These are phyloP conservation scores for Benincasa hispida DNA, from an alignment of 306 rosid species.

Conservation along the genomic window DNA sequence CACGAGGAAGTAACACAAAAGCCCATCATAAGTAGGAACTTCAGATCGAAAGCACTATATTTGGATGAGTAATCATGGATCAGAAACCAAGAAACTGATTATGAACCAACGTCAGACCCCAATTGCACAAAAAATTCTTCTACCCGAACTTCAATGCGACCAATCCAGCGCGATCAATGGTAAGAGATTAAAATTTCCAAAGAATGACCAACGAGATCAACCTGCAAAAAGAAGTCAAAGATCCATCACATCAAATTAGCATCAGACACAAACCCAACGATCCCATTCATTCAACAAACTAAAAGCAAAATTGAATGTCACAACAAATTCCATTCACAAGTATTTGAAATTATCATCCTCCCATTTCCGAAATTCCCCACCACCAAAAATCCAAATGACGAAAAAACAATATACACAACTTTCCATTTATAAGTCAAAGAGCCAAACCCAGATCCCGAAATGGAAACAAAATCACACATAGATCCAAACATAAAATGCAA, in stretches of 20 bases:
- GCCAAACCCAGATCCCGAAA: slow-evolving; percentile 26
- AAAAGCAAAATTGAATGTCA: slow-evolving; percentile 7
- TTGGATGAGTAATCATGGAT: slow-evolving; percentile 14
- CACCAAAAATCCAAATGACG: slow-evolving; percentile 11
- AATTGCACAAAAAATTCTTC: not conserved
- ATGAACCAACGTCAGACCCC: not conserved
- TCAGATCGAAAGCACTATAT: slow-evolving; percentile 9
- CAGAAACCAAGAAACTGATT: slow-evolving; percentile 8
- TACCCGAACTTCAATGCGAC: not conserved
- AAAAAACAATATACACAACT: slow-evolving; percentile 2
- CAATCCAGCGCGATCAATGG: slow-evolving; percentile 6
- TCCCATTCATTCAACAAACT: not conserved
- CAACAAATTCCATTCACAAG: slow-evolving; percentile 10
- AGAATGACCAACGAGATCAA: slow-evolving; percentile 18
- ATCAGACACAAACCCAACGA: not conserved
- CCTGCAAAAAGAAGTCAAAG: slow-evolving; percentile 29
- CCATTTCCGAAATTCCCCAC: slow-evolving; percentile 9
- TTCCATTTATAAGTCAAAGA: slow-evolving; percentile 1
- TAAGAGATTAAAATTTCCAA: slow-evolving; percentile 15
- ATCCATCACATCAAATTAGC: slow-evolving; percentile 24
- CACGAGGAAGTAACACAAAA: not conserved
- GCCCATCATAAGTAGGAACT: slow-evolving; percentile 7
- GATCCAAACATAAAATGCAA: slow-evolving; percentile 30
- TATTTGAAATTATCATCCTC: slow-evolving; percentile 10
- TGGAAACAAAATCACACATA: slow-evolving; percentile 13